phyloP scores from a whole-genome alignment of 805 yeast genomes.

The Metschnikowia reukaufii region DNA sequence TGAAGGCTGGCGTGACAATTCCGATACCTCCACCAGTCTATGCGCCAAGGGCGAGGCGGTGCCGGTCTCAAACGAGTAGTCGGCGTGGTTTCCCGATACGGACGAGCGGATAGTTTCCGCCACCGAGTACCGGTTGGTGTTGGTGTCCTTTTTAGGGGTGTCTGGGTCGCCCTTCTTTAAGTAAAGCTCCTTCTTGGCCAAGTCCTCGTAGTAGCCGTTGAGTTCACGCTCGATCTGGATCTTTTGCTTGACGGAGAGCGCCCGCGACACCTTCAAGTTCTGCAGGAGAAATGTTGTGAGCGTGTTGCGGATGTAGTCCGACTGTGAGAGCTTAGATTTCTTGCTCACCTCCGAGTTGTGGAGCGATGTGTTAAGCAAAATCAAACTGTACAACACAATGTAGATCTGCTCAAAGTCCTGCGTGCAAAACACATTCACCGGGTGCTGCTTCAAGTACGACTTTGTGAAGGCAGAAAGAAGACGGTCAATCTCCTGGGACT shows the following conservation, averaged over 20 bases:
- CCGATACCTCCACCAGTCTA: conserved; percentile 5
- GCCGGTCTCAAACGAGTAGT: conserved; percentile 1
- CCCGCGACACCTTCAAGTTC: conserved; percentile 27
- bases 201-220: conserved; percentile 44
- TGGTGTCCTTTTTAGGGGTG: conserved; percentile 7
- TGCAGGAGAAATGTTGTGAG: conserved; percentile 43
- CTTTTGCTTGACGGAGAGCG: conserved; percentile 37
- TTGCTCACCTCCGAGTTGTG: conserved; percentile 51
- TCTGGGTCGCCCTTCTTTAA: conserved; percentile 31
- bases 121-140: conserved; percentile 21
- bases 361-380: conserved; percentile 74
- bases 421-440: conserved; percentile 49
- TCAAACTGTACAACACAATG: conserved; percentile 67
- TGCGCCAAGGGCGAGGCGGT: conserved; percentile 9
- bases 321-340: conserved; percentile 40
- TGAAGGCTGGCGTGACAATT: conserved; percentile 29
- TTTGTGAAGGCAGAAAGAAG: conserved; percentile 66
- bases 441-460: conserved; percentile 57
- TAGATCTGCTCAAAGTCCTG: conserved; percentile 57
- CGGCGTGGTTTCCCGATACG: conserved; percentile 6
- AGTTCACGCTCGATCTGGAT: conserved; percentile 48
- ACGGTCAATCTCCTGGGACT: conserved; percentile 77
- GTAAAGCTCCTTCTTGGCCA: conserved; percentile 39
- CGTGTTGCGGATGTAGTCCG: conserved; percentile 43
- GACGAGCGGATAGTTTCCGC: conserved; percentile 23